A percentile compares a stretch with the other conserved stretches of the same genome.
These are phyloP conservation scores for Nidularia sp. DNA, from an alignment of 768 basidiomycete genomes.

Conservation along the genomic window DNA sequence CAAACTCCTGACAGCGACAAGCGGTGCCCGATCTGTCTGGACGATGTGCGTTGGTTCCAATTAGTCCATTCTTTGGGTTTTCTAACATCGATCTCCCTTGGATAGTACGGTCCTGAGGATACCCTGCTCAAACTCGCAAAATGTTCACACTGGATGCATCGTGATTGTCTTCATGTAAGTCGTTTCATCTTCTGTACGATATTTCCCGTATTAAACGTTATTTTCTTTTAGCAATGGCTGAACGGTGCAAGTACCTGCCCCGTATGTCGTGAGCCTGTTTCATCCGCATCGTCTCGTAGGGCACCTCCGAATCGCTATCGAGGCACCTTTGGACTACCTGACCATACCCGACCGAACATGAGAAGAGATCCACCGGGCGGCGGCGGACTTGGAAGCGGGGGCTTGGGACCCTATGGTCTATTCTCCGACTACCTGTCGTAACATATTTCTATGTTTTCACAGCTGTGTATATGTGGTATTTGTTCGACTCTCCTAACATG, in stretches of 20 bases:
- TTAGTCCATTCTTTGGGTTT: neutral
- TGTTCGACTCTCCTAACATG: too few relatives aligned
- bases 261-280: conserved; percentile 70
- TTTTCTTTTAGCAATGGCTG: conserved; percentile 67
- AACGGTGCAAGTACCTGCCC: conserved; percentile 74
- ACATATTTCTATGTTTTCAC: too few relatives aligned
- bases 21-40: conserved; percentile 81
- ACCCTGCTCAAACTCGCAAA: conserved; percentile 60
- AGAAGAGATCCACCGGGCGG: too few relatives aligned
- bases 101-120: conserved; percentile 63
- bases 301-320: too few relatives aligned
- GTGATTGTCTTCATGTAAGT: conserved; percentile 69
- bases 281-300: neutral
- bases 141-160: conserved; percentile 81
- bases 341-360: too few relatives aligned
- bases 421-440: too few relatives aligned
- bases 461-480: too few relatives aligned
- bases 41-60: conserved; percentile 55
- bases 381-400: too few relatives aligned
- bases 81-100: conserved; percentile 5
- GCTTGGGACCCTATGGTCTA: too few relatives aligned
- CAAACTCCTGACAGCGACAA: conserved; percentile 59
- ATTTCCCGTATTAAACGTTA: neutral
- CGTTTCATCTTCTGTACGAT: neutral
- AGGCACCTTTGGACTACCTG: too few relatives aligned